phyloP scores from a whole-genome alignment of 495 filamentous ascomycete species.

The Rostrohypoxylon terebratum region DNA sequence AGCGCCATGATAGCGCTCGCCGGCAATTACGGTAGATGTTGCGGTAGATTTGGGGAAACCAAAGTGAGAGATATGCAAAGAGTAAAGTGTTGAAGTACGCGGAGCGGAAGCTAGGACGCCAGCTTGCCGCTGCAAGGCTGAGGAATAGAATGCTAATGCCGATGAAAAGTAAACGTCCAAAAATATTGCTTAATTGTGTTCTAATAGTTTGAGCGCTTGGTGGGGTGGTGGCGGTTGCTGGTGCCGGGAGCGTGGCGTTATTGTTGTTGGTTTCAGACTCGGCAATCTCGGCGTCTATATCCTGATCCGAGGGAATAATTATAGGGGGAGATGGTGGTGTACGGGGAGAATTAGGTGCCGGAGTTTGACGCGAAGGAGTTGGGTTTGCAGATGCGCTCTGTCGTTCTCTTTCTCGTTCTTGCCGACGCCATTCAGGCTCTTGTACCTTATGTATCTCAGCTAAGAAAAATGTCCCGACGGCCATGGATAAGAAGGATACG shows the following conservation, averaged over 20 bases:
- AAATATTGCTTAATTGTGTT: constrained; percentile 75
- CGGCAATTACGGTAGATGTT: constrained; percentile 93
- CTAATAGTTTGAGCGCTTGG: constrained; percentile 41
- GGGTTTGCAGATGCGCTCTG: constrained; percentile 36
- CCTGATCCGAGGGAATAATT: constrained; percentile 87
- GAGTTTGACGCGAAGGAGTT: constrained; percentile 66
- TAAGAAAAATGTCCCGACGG: constrained; percentile 84
- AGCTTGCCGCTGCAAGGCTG: constrained; percentile 78
- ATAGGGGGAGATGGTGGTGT: constrained; percentile 65
- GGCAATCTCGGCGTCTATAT: constrained; percentile 70
- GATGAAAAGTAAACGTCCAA: constrained; percentile 79
- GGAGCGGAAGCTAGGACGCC: constrained; percentile 75
- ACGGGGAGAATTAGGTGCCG: constrained; percentile 65
- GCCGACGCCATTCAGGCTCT: constrained; percentile 79
- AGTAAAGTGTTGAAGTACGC: constrained; percentile 75
- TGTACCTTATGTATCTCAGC: constrained; percentile 90
- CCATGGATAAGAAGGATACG: constrained; percentile 70
- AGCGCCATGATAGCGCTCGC: constrained; percentile 86
- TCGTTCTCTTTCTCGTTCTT: constrained; percentile 62
- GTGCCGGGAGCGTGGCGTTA: constrained; percentile 46
- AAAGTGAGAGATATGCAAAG: constrained; percentile 86
- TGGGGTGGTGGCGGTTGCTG: constrained; percentile 53
- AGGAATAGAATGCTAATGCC: constrained; percentile 78
- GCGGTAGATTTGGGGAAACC: constrained; percentile 89
- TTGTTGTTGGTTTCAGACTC: constrained; percentile 54